Conservation (phyloP, 441 rosid genomes). For the Francoa sonchifolia region DNA sequence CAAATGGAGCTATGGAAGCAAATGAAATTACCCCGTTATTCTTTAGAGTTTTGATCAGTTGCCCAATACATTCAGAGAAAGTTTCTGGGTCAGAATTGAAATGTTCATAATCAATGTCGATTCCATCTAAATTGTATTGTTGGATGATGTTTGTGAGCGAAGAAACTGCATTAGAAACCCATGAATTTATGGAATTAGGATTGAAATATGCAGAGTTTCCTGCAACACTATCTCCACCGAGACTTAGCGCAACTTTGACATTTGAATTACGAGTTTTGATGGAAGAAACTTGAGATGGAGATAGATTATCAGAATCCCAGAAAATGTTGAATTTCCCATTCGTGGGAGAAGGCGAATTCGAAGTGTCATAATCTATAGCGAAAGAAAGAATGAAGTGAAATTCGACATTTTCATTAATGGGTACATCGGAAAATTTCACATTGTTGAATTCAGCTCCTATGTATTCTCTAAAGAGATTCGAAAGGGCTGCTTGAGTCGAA, state of each 20-base stretch:
- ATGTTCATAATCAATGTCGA: slow-evolving; percentile 31
- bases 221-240: slow-evolving; percentile 23
- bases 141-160: slow-evolving; percentile 28
- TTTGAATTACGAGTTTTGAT: slow-evolving; percentile 21
- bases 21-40: slow-evolving; percentile 22
- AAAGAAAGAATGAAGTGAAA: slow-evolving; percentile 36
- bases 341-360: slow-evolving; percentile 26
- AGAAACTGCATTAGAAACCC: slow-evolving; percentile 35
- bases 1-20: slow-evolving; percentile 32
- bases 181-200: slow-evolving; percentile 22
- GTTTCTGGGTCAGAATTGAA: slow-evolving; percentile 22
- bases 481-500: slow-evolving; percentile 13
- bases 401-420: slow-evolving; percentile 16
- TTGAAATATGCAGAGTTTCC: slow-evolving; percentile 16
- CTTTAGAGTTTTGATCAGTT: slow-evolving; percentile 24
- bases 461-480: slow-evolving; percentile 27
- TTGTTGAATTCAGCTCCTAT: slow-evolving; percentile 32
- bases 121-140: slow-evolving; percentile 25
- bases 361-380: slow-evolving; percentile 29
- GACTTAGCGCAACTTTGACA: slow-evolving; percentile 29
- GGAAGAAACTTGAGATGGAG: slow-evolving; percentile 26
- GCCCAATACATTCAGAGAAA: slow-evolving; percentile 29
- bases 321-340: slow-evolving; percentile 26
- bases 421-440: slow-evolving; percentile 28
- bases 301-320: slow-evolving; percentile 31